Evolutionary conservation across 2,329 filamentous ascomycete genomes (phyloP).

Genomic region (Trichoderma sp.): DNA sequence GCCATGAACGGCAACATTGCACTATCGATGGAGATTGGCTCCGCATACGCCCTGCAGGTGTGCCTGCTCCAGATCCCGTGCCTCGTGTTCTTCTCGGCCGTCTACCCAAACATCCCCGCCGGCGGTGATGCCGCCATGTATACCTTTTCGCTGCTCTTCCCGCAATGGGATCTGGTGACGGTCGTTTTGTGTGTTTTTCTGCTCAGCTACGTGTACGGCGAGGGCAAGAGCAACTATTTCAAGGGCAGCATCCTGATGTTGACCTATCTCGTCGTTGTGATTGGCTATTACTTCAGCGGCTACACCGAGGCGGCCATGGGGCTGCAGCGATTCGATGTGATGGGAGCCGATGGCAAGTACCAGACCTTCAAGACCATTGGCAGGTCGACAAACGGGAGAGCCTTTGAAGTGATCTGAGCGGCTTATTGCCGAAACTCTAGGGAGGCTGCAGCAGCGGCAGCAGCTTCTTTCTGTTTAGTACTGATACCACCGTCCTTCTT

Average conservation of each 20-base stretch:
- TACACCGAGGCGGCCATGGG: slow-evolving; percentile 52
- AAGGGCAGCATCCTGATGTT: slow-evolving; percentile 94
- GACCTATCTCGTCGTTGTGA: slow-evolving; percentile 87
- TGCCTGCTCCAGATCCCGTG: slow-evolving; percentile 93
- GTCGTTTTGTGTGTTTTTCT: slow-evolving; percentile 95
- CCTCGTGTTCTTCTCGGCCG: slow-evolving; percentile 84
- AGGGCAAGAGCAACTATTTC: slow-evolving; percentile 99
- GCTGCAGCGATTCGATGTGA: slow-evolving; percentile 55
- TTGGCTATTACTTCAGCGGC: slow-evolving; percentile 85
- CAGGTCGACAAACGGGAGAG: slow-evolving; percentile 42
- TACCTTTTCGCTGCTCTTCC: slow-evolving; percentile 87
- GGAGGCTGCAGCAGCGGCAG: not conserved
- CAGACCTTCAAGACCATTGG: slow-evolving; percentile 59
- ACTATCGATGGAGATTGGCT: slow-evolving; percentile 97
- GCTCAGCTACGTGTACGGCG: slow-evolving; percentile 95
- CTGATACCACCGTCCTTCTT: not conserved
- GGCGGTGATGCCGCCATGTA: slow-evolving; percentile 53
- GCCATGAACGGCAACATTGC: slow-evolving; percentile 99
- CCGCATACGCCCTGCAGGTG: slow-evolving; percentile 93
- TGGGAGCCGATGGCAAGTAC: slow-evolving; percentile 54
- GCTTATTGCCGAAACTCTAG: slow-evolving; percentile 1
- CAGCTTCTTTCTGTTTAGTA: not conserved
- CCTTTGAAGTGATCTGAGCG: slow-evolving; percentile 32
- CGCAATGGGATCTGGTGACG: slow-evolving; percentile 98
- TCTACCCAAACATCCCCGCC: slow-evolving; percentile 57